phyloP scores from a whole-genome alignment of 768 basidiomycete genomes.

The Wakefieldia striispora region DNA sequence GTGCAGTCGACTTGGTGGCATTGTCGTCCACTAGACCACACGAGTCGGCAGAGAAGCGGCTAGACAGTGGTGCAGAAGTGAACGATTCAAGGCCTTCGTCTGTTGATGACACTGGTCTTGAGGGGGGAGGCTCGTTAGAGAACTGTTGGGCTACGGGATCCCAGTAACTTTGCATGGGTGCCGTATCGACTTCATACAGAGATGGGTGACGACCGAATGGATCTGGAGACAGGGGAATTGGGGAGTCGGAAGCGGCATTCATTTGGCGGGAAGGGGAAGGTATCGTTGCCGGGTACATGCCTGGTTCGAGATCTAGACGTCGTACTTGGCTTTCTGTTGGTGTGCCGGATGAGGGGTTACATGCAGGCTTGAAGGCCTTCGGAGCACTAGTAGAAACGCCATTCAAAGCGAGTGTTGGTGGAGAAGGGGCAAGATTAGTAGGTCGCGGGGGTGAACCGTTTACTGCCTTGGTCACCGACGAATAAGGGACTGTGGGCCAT shows the following conservation, averaged over 20 bases:
- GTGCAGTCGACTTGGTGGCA: constrained; percentile 35
- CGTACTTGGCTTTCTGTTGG: constrained; percentile 48
- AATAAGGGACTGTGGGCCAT: constrained; percentile 49
- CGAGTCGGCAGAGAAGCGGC: constrained; percentile 80
- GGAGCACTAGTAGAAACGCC: constrained; percentile 65
- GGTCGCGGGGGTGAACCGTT: constrained; percentile 19
- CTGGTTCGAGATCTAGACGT: constrained; percentile 52
- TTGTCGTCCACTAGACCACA: constrained; percentile 33
- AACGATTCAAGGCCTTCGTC: constrained; percentile 18
- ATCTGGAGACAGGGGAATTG: constrained; percentile 82
- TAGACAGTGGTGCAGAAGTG: constrained; percentile 37
- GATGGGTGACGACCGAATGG: constrained; percentile 77
- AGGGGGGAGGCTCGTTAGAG: constrained; percentile 17
- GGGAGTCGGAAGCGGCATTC: constrained; percentile 41
- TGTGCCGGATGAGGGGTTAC: constrained; percentile 18
- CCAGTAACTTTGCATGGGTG: constrained; percentile 43
- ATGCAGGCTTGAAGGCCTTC: constrained; percentile 38
- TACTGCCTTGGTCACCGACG: constrained; percentile 29
- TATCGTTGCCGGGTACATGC: constrained; percentile 42
- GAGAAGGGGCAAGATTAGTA: constrained; percentile 42
- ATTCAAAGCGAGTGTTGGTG: constrained; percentile 64
- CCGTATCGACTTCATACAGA: constrained; percentile 30
- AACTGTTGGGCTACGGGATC: constrained; percentile 33
- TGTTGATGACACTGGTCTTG: constrained; percentile 24
- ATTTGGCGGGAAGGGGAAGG: constrained; percentile 26